Evolutionary conservation across 139 green algal species (phyloP).

Genomic region (Chlorella sp.): DNA sequence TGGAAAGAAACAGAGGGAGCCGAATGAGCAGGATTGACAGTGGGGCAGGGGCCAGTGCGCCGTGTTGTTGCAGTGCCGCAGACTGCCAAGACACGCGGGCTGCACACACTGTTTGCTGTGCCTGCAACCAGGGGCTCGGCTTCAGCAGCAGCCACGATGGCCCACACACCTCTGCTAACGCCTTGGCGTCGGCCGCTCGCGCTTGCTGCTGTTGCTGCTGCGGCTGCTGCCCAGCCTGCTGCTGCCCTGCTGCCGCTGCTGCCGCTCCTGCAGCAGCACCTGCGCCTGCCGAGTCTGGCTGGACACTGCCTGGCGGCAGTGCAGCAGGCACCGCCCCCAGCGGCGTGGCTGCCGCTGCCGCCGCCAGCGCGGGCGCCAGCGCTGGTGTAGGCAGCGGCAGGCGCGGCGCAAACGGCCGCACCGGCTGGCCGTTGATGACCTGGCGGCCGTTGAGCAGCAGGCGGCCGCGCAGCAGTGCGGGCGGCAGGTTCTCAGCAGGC

Average conservation of each 20-base stretch:
- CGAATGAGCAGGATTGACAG: not conserved
- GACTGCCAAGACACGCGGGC: not conserved
- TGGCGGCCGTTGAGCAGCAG: conserved; percentile 50
- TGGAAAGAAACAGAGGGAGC: not conserved
- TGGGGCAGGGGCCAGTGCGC: not conserved
- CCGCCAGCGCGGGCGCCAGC: not conserved
- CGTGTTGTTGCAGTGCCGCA: not conserved
- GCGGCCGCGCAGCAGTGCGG: conserved; percentile 30
- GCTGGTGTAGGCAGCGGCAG: not conserved
- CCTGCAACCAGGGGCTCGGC: not conserved
- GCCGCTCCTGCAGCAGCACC: not conserved
- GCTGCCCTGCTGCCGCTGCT: not conserved
- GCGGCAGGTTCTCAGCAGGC: conserved; percentile 54
- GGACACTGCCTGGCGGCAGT: not conserved
- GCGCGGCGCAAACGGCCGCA: conserved; percentile 2
- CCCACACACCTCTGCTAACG: not conserved
- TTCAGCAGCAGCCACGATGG: not conserved
- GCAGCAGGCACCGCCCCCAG: not conserved
- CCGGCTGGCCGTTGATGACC: conserved; percentile 20
- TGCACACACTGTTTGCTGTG: not conserved
- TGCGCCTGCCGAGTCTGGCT: not conserved
- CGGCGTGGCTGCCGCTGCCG: not conserved
- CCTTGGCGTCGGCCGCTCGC: not conserved
- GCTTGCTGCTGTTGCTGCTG: conserved; percentile 12
- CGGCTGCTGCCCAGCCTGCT: not conserved